These are phyloP conservation scores for Daldinia bambusicola DNA, from an alignment of 495 filamentous ascomycete species.

Conservation along the genomic window DNA sequence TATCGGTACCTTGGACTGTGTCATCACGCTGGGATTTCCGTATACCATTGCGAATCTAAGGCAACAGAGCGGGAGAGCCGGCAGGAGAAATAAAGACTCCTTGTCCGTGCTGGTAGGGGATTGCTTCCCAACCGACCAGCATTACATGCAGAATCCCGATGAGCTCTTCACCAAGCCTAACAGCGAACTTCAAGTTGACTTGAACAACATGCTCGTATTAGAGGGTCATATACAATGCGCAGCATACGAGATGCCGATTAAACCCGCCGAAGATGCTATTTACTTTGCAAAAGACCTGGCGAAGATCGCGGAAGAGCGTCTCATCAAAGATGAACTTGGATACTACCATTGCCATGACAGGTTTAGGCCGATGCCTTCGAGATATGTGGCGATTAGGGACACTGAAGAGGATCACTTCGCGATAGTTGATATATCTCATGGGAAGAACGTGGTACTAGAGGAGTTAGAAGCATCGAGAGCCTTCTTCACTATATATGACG, in stretches of 20 bases:
- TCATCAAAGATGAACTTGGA: constrained; percentile 76
- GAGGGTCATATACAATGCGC: constrained; percentile 97
- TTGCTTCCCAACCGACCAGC: constrained; percentile 89
- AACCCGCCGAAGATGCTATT: constrained; percentile 72
- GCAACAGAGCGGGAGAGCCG: constrained; percentile 94
- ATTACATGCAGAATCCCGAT: constrained; percentile 95
- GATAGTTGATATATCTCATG: constrained; percentile 87
- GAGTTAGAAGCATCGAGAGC: constrained; percentile 95
- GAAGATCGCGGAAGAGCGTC: constrained; percentile 76
- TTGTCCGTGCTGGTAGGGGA: constrained; percentile 93
- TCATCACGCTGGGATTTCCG: constrained; percentile 93
- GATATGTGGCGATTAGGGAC: constrained; percentile 88
- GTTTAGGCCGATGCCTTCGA: constrained; percentile 86
- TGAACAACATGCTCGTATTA: constrained; percentile 88
- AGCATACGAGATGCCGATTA: constrained; percentile 93
- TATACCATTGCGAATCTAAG: constrained; percentile 93
- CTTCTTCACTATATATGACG: constrained; percentile 96
- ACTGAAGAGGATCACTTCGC: constrained; percentile 93
- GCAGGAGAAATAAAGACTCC: constrained; percentile 92
- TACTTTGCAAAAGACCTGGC: constrained; percentile 85
- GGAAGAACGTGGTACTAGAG: constrained; percentile 86
- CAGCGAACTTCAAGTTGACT: constrained; percentile 85
- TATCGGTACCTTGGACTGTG: constrained; percentile 94
- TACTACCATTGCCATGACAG: constrained; percentile 91
- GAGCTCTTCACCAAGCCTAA: constrained; percentile 97